Percentiles rank a stretch among this genome's conserved stretches.
Conservation (phyloP, 495 filamentous ascomycete species). For the Xylaria palmicola region DNA sequence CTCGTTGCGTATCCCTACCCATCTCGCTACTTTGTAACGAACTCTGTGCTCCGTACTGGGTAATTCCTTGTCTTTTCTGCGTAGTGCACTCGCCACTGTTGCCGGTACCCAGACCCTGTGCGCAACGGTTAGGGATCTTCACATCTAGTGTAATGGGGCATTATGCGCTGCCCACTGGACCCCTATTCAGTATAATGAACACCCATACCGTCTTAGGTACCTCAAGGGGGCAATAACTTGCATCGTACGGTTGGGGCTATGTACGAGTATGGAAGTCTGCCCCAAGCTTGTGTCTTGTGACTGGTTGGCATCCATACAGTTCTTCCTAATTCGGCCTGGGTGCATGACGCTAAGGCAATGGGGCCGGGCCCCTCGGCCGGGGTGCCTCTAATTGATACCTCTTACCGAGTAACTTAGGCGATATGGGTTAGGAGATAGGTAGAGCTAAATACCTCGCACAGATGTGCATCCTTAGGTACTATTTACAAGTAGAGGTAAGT, state of each 20-base stretch:
- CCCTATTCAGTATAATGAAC: constrained; percentile 2
- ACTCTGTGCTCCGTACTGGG: neutral
- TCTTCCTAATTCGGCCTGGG: constrained; percentile 6
- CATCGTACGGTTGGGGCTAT: neutral
- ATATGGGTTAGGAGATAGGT: too few species aligned
- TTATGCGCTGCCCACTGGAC: neutral
- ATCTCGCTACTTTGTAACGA: neutral
- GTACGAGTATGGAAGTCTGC: neutral
- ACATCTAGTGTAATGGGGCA: neutral
- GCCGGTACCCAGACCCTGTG: too few species aligned
- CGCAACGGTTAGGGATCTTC: too few species aligned
- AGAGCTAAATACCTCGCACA: too few species aligned
- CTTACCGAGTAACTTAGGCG: too few species aligned
- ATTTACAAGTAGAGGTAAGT: too few species aligned
- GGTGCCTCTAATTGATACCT: too few species aligned
- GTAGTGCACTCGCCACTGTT: too few species aligned
- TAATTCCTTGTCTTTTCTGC: neutral
- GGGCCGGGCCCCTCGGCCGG: too few species aligned
- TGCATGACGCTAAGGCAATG: neutral
- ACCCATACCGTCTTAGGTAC: too few species aligned
- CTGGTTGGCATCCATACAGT: constrained; percentile 3
- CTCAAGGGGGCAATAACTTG: neutral
- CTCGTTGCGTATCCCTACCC: neutral
- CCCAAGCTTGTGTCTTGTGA: constrained; percentile 4
- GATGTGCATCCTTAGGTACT: too few species aligned